phyloP scores from a whole-genome alignment of 331 rosid species.

The Ulmus americana region DNA sequence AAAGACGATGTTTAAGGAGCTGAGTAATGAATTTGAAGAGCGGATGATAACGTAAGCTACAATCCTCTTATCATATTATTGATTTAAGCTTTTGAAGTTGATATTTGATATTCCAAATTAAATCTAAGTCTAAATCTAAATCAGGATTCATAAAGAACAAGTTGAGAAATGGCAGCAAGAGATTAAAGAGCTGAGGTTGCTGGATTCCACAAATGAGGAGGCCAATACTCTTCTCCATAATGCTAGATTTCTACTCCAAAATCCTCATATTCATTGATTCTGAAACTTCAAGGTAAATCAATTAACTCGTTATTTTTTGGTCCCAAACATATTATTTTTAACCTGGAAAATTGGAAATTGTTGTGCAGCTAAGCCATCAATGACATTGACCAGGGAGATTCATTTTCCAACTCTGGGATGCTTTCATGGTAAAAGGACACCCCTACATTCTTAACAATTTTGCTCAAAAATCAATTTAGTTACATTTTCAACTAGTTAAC shows the following conservation, averaged over 20 bases:
- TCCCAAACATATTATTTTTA: too few relatives aligned
- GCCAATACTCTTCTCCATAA: slow-evolving; percentile 54
- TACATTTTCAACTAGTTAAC: too few relatives aligned
- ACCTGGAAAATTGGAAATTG: too few relatives aligned
- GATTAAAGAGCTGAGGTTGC: slow-evolving; percentile 53
- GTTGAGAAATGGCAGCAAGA: slow-evolving; percentile 83
- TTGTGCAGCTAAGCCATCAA: too few relatives aligned
- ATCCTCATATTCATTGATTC: slow-evolving; percentile 31
- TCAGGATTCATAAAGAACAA: slow-evolving; percentile 72
- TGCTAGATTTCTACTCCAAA: slow-evolving; percentile 63
- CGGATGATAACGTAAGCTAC: slow-evolving; percentile 55
- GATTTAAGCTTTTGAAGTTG: background rate
- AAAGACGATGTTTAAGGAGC: slow-evolving; percentile 59
- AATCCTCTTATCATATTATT: background rate
- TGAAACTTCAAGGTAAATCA: slow-evolving; percentile 30
- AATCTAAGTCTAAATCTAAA: background rate
- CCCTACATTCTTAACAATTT: too few relatives aligned
- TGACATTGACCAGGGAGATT: too few relatives aligned
- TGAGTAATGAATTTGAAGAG: slow-evolving; percentile 68
- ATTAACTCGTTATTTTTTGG: too few relatives aligned
- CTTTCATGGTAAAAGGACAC: too few relatives aligned
- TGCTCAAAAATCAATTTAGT: too few relatives aligned
- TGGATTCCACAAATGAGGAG: slow-evolving; percentile 71
- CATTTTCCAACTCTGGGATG: too few relatives aligned
- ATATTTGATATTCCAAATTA: slow-evolving; percentile 1